phyloP scores from a whole-genome alignment of 176 grass and related monocot genomes.

The Triticum urartu region DNA sequence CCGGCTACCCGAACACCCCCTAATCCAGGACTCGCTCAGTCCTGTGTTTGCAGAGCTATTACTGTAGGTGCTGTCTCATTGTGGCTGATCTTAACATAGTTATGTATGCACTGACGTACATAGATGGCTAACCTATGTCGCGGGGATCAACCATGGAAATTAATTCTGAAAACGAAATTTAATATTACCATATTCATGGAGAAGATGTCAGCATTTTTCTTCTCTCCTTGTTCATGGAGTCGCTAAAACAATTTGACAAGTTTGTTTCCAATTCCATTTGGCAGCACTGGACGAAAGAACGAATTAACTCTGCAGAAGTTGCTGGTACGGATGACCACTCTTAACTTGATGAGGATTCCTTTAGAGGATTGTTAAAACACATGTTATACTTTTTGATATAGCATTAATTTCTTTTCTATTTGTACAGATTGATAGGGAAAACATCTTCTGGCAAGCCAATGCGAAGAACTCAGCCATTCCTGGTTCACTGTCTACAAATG shows the following conservation, averaged over 20 bases:
- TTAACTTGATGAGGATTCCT: background rate
- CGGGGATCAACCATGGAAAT: background rate
- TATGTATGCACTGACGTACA: background rate
- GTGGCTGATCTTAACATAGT: background rate
- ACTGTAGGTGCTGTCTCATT: background rate
- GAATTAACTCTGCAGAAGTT: slow-evolving; percentile 76
- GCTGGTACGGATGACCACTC: slow-evolving; percentile 53
- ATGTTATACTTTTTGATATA: background rate
- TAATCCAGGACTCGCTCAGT: no score
- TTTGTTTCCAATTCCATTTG: slow-evolving; percentile 35
- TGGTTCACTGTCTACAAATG: slow-evolving; percentile 8
- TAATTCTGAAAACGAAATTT: background rate
- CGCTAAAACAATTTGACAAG: slow-evolving; percentile 4
- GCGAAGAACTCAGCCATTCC: slow-evolving; percentile 47
- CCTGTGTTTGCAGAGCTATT: background rate
- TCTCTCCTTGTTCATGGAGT: slow-evolving; percentile 5
- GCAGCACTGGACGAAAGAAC: slow-evolving; percentile 73
- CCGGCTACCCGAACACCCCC: no score
- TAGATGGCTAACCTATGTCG: background rate
- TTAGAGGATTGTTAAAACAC: background rate
- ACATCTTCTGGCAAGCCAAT: slow-evolving; percentile 56
- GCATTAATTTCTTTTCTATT: background rate
- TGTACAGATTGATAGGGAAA: slow-evolving; percentile 65
- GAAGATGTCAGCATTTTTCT: background rate
- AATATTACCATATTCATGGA: background rate